A percentile compares a stretch with the other conserved stretches of the same genome.
phyloP scores from a whole-genome alignment of 192 early-diverging fungal species.

The Jimgerdemannia flammicorona region DNA sequence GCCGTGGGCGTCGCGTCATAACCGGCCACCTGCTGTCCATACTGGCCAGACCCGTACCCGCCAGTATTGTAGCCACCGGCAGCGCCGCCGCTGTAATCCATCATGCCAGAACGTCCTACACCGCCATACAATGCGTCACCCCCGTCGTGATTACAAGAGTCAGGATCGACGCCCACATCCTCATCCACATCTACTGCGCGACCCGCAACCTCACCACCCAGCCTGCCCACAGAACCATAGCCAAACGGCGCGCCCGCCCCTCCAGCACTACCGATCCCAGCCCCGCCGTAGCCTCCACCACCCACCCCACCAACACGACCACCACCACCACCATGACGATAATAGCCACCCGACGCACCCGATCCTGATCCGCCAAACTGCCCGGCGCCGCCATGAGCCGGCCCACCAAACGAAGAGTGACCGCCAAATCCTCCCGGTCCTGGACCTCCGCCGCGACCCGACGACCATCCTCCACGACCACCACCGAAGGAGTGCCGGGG shows the following conservation, averaged over 20 bases:
- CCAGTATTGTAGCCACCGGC: slow-evolving; percentile 9
- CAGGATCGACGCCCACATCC: slow-evolving; percentile 10
- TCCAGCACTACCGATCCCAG: neutral
- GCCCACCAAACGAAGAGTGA: slow-evolving; percentile 4
- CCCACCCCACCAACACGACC: neutral
- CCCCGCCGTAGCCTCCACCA: neutral
- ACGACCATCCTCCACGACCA: slow-evolving; percentile 2
- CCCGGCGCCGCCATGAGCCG: slow-evolving; percentile 2
- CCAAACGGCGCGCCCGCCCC: neutral
- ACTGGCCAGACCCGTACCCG: neutral
- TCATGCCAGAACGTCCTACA: slow-evolving; percentile 9
- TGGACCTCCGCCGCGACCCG: slow-evolving; percentile 6
- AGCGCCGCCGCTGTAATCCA: slow-evolving; percentile 19
- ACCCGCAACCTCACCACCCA: neutral
- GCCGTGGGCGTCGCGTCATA: neutral
- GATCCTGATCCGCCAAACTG: slow-evolving; percentile 14
- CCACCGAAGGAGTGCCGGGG: slow-evolving; percentile 8
- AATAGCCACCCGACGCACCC: slow-evolving; percentile 9
- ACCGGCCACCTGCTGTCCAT: neutral
- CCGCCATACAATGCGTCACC: neutral
- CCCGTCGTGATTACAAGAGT: slow-evolving; percentile 10
- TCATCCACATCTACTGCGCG: neutral
- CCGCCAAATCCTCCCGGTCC: neutral
- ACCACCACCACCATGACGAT: slow-evolving; percentile 15
- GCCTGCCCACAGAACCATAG: neutral